These are phyloP conservation scores for Cunninghamia lanceolata DNA, from an alignment of 75 land plant genomes.

Conservation along the genomic window DNA sequence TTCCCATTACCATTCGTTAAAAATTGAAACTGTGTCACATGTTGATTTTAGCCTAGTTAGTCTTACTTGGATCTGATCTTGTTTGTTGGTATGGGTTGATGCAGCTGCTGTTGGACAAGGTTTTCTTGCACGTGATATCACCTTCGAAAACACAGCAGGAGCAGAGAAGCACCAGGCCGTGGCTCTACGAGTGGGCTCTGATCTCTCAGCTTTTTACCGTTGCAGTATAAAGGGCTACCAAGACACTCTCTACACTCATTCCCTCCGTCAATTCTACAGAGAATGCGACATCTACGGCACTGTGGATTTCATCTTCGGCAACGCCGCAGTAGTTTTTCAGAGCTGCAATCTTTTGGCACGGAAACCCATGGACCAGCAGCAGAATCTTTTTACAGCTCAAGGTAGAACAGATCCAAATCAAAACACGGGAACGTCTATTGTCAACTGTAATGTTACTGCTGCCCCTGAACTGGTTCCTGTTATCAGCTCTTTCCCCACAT, in stretches of 20 bases:
- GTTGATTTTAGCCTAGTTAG: background rate
- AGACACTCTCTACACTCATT: conserved; percentile 68
- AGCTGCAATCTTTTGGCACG: conserved; percentile 38
- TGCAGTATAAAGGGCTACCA: conserved; percentile 62
- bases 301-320: conserved; percentile 78
- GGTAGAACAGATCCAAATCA: conserved; percentile 36
- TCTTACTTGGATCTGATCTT: too few relatives aligned
- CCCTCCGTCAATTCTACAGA: conserved; percentile 67
- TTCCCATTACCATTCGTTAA: background rate
- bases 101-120: conserved; percentile 51
- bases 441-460: conserved; percentile 45
- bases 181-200: conserved; percentile 53
- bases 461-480: conserved; percentile 33
- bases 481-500: conserved; percentile 22
- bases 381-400: conserved; percentile 54
- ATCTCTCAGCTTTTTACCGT: conserved; percentile 42
- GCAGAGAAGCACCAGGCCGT: conserved; percentile 63
- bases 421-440: conserved; percentile 55
- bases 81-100: background rate
- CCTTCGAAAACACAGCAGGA: conserved; percentile 67
- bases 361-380: conserved; percentile 30
- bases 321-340: conserved; percentile 65
- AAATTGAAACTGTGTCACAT: background rate
- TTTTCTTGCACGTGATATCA: conserved; percentile 40
- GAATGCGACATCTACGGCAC: conserved; percentile 70